Percentiles rank a stretch among this genome's conserved stretches.
Conservation (phyloP, 768 basidiomycete genomes). For the Serendipita indica region DNA sequence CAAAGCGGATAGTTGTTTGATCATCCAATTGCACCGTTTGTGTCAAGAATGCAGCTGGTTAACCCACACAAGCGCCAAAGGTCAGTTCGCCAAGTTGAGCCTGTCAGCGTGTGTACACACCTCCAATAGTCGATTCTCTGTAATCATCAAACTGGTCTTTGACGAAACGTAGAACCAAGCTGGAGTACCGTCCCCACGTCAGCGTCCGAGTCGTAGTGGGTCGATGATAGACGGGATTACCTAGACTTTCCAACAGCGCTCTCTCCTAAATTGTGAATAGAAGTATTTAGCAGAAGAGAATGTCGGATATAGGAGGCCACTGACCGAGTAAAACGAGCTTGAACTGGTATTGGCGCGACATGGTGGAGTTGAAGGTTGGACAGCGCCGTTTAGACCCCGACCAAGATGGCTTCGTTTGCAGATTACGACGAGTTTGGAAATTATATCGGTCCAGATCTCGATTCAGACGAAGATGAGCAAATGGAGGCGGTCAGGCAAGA, state of each 20-base stretch:
- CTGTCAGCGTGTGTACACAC: conserved; percentile 24
- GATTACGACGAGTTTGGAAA: conserved; percentile 94
- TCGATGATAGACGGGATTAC: conserved; percentile 24
- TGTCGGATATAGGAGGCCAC: conserved; percentile 17
- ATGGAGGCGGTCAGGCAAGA: conserved; percentile 34
- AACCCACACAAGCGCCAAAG: conserved; percentile 17
- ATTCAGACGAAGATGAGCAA: conserved; percentile 62
- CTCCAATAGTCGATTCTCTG: conserved; percentile 87
- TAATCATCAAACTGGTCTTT: conserved; percentile 95
- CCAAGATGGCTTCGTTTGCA: conserved; percentile 42
- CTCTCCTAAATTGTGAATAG: conserved; percentile 45
- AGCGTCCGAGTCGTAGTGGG: neutral
- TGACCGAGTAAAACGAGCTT: conserved; percentile 90
- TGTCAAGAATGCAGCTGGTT: conserved; percentile 94
- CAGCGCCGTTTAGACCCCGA: conserved; percentile 8
- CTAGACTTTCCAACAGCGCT: conserved; percentile 96
- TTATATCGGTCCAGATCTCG: conserved; percentile 91
- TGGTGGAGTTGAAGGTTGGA: conserved; percentile 1
- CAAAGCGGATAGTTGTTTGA: conserved; percentile 88
- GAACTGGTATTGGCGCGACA: conserved; percentile 58
- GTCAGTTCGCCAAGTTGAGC: neutral
- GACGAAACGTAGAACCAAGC: conserved; percentile 89
- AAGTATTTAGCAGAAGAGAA: neutral
- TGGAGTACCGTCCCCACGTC: conserved; percentile 22
- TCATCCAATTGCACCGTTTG: conserved; percentile 88